These are phyloP conservation scores for Vigna hirtella DNA, from an alignment of 306 rosid species.

Conservation along the genomic window DNA sequence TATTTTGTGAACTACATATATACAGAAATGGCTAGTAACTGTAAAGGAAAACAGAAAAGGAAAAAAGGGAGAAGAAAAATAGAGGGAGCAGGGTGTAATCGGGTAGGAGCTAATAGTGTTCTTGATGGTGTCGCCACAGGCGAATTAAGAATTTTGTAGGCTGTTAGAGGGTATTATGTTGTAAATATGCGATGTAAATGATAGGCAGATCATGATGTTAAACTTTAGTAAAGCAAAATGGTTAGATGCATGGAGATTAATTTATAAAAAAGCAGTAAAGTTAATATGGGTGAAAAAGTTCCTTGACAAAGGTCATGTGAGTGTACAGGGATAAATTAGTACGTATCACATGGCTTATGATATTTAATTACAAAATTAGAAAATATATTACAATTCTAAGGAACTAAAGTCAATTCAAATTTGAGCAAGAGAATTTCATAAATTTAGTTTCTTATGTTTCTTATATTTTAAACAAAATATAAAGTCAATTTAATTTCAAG, in stretches of 20 bases:
- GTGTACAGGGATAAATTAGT: too few species aligned
- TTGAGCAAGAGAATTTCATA: too few species aligned
- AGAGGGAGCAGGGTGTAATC: slow-evolving; percentile 25
- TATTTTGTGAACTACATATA: slow-evolving; percentile 28
- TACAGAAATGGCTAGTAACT: slow-evolving; percentile 36
- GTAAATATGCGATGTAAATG: slow-evolving; percentile 93
- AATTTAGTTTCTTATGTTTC: too few species aligned
- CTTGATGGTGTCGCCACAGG: slow-evolving; percentile 41
- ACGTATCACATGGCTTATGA: too few species aligned
- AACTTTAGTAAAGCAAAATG: slow-evolving; percentile 12
- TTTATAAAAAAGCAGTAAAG: not conserved
- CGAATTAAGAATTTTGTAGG: slow-evolving; percentile 72
- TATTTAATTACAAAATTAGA: too few species aligned
- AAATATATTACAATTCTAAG: too few species aligned
- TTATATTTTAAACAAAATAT: too few species aligned
- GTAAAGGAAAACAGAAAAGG: slow-evolving; percentile 29
- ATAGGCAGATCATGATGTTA: slow-evolving; percentile 43
- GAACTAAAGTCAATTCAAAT: too few species aligned
- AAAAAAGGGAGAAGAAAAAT: not conserved
- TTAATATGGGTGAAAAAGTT: not conserved
- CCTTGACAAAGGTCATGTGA: not conserved
- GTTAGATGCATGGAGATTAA: slow-evolving; percentile 1
- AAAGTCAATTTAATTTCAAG: too few species aligned
- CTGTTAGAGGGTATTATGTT: slow-evolving; percentile 59
- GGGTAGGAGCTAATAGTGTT: slow-evolving; percentile 27